Conservation (phyloP, 2,329 filamentous ascomycete species). For the Apiospora saccharicola region DNA sequence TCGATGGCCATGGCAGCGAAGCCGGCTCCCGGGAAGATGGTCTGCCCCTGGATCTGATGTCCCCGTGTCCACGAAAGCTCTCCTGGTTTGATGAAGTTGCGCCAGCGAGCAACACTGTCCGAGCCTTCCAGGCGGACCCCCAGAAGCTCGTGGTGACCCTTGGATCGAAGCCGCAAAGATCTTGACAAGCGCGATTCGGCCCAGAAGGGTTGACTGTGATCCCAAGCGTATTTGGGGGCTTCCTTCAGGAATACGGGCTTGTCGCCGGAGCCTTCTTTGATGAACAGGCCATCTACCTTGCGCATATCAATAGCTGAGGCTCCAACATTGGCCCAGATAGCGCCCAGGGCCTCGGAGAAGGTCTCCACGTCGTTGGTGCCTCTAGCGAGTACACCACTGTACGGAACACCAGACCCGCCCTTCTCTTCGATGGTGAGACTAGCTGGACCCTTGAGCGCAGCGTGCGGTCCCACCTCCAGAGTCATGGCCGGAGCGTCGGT, state of each 20-base stretch:
- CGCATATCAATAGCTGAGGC: background rate
- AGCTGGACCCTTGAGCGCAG: slow-evolving; percentile 30
- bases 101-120: slow-evolving; percentile 28
- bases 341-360: slow-evolving; percentile 22
- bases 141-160: slow-evolving; percentile 23
- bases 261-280: background rate
- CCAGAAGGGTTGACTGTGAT: slow-evolving; percentile 27
- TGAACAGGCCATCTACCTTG: background rate
- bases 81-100: slow-evolving; percentile 30
- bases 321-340: slow-evolving; percentile 27
- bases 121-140: slow-evolving; percentile 6
- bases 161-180: background rate
- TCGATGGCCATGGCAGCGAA: slow-evolving; percentile 40
- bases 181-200: slow-evolving; percentile 26
- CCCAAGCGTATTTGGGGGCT: slow-evolving; percentile 29
- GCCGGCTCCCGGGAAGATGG: slow-evolving; percentile 49
- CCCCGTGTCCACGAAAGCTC: slow-evolving; percentile 49
- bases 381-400: slow-evolving; percentile 27
- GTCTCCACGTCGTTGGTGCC: slow-evolving; percentile 23
- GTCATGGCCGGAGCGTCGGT: slow-evolving; percentile 24
- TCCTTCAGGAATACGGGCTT: slow-evolving; percentile 1
- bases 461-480: slow-evolving; percentile 30
- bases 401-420: slow-evolving; percentile 22
- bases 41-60: slow-evolving; percentile 51
- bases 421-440: slow-evolving; percentile 24